A percentile compares a stretch with the other conserved stretches of the same genome.
Conservation (phyloP, 176 grass and related monocot genomes). For the Miscanthus lutarioriparius region DNA sequence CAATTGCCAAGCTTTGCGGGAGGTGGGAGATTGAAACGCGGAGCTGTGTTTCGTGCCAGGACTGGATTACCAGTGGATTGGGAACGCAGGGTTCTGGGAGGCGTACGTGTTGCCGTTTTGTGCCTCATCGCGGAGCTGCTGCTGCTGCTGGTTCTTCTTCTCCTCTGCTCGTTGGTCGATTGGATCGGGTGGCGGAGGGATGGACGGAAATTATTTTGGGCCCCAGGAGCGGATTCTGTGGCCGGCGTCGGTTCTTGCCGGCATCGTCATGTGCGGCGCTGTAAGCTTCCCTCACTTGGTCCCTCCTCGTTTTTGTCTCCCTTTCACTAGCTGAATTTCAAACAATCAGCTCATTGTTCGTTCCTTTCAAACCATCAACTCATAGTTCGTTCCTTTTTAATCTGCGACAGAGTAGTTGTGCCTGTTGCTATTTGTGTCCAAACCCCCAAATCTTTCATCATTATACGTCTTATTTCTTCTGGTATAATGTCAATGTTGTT, state of each 20-base stretch:
- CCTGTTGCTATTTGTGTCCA: background rate
- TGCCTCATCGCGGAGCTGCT: background rate
- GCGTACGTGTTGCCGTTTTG: background rate
- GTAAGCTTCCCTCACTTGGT: slow-evolving; percentile 29
- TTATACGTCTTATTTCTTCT: background rate
- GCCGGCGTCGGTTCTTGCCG: slow-evolving; percentile 50
- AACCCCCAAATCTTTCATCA: background rate
- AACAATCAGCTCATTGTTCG: background rate
- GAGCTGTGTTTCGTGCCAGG: background rate
- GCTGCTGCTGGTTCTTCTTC: background rate
- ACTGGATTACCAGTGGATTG: background rate
- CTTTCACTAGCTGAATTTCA: background rate
- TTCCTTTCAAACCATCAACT: background rate
- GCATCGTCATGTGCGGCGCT: slow-evolving; percentile 35
- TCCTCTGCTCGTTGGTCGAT: background rate
- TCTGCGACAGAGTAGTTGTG: background rate
- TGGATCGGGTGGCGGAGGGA: background rate
- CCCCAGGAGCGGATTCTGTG: slow-evolving; percentile 47
- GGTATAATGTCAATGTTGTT: slow-evolving; percentile 2
- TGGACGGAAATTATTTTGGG: slow-evolving; percentile 32
- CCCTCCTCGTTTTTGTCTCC: no score
- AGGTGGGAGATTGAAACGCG: background rate
- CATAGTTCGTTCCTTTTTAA: background rate
- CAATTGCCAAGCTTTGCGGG: background rate
- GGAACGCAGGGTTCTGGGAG: slow-evolving; percentile 2